Evolutionary conservation across 2,329 filamentous ascomycete species (phyloP), one percentile per base, ranked within the genome.

Genomic region (Fusarium pininemorale): DNA sequence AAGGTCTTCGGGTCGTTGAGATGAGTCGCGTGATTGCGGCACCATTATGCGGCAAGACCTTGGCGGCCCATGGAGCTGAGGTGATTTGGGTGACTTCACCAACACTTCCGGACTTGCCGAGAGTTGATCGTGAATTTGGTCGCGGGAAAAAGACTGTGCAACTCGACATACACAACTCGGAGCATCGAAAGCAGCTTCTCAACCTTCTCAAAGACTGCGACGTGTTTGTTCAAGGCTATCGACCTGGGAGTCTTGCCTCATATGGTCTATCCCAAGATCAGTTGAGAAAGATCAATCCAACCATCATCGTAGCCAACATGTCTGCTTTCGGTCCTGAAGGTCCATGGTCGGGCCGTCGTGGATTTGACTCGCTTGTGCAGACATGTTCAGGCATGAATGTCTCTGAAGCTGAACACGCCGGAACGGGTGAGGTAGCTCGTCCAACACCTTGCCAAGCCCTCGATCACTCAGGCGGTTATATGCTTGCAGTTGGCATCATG

Each of bases 1-100:
- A 84, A 80, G 92, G 92, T 2, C 85, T 94, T 75, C 90, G 90
- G 63, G 91, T 94, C 11, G 85, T 94, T 12, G 92, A 94, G 79
- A 83, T 94, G 56, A 92, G 90, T 76, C 89, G 92, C 24, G 90
- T 94, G 65, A 93, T 94, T 70, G 92, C 92, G 16, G 92, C 91
- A 0, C 92, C 92, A 16, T 88, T 90, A 3, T 90, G 93, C 62
- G 89, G 90, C 16, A 88, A 90, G 45, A 89, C 89, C 1, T 86
- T 94, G 2, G 91, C 91, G 24, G 91, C 92, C 57, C 90, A 93
- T 77, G 92, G 92, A 14, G 92, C 92, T 14, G 87, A 90, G 60
- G 91, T 94, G 4, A 84, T 94, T 68, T 92, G 93, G 77, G 85
- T 94, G 44, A 93, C 91, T 5, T 89, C 88, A 6, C 87, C 90